Conservation (phyloP, 768 basidiomycete genomes). For the Pleurotus giganteus region DNA sequence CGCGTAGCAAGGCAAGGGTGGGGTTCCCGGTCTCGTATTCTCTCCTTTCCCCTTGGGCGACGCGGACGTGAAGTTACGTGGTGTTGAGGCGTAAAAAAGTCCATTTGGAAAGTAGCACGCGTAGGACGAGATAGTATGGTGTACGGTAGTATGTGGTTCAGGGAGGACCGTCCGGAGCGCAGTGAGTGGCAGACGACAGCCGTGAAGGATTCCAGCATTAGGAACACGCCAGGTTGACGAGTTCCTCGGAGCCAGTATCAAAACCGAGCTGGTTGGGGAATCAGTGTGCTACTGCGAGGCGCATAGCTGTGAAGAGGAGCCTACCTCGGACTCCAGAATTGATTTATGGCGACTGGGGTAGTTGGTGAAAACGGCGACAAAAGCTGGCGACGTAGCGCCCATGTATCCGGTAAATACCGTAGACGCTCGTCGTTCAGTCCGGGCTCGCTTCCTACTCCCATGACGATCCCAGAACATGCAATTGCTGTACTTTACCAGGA, state of each 20-base stretch:
- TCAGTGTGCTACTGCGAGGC: not conserved
- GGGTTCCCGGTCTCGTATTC: constrained; percentile 23
- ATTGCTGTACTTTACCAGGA: constrained; percentile 47
- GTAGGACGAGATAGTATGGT: constrained; percentile 26
- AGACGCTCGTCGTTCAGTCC: constrained; percentile 6
- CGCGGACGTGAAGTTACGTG: constrained; percentile 58
- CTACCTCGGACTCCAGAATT: too few relatives aligned
- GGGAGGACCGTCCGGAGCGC: constrained; percentile 32
- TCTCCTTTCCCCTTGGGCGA: constrained; percentile 54
- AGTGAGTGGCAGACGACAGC: constrained; percentile 50
- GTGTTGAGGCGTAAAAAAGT: constrained; percentile 56
- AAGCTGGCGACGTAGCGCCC: too few relatives aligned
- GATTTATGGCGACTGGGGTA: not conserved
- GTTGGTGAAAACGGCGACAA: not conserved
- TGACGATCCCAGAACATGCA: constrained; percentile 43
- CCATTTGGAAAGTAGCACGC: constrained; percentile 32
- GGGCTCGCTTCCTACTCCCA: constrained; percentile 21
- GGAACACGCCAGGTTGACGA: constrained; percentile 24
- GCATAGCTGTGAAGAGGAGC: too few relatives aligned
- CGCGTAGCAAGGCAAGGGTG: constrained; percentile 10
- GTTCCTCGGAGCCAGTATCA: constrained; percentile 1
- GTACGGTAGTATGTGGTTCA: constrained; percentile 12
- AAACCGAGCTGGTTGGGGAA: not conserved
- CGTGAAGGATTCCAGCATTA: constrained; percentile 66
- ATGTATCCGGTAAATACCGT: not conserved